These are phyloP conservation scores for Calonectria pauciramosa DNA, from an alignment of 2,329 filamentous ascomycete genomes.

Conservation along the genomic window DNA sequence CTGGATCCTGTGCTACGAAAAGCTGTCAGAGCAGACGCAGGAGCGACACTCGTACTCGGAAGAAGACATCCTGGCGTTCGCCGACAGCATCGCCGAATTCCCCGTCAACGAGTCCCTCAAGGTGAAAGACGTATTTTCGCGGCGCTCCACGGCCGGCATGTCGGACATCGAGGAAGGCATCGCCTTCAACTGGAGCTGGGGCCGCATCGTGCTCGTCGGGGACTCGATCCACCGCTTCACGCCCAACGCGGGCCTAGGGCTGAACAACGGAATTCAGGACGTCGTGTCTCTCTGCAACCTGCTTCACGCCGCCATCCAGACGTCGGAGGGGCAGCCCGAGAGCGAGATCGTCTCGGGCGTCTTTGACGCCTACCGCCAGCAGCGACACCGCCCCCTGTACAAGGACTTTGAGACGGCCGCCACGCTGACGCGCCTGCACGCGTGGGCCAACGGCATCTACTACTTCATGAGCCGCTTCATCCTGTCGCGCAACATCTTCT, in stretches of 20 bases:
- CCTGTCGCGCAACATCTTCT: constrained; percentile 24
- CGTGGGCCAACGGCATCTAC: constrained; percentile 43
- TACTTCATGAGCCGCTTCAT: constrained; percentile 42
- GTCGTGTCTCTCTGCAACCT: constrained; percentile 6
- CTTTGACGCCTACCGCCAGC: constrained; percentile 37
- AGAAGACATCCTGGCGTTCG: constrained; percentile 3
- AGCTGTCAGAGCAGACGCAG: neutral
- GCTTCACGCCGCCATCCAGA: constrained; percentile 13
- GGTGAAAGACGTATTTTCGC: neutral
- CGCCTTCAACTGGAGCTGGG: constrained; percentile 31
- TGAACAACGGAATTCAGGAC: constrained; percentile 34
- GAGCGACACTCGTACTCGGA: neutral
- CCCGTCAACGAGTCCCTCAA: neutral
- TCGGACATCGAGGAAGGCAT: constrained; percentile 32
- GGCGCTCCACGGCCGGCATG: constrained; percentile 21
- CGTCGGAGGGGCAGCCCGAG: neutral
- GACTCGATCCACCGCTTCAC: constrained; percentile 40
- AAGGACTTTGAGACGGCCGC: constrained; percentile 35
- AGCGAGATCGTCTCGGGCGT: constrained; percentile 15
- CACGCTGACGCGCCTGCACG: constrained; percentile 39
- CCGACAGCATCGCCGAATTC: neutral
- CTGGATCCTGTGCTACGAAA: neutral
- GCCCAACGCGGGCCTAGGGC: constrained; percentile 34
- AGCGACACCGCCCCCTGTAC: constrained; percentile 28
- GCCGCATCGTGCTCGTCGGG: constrained; percentile 36